phyloP scores from a whole-genome alignment of 352 stramenopile genomes.

The Phytophthora pisi region DNA sequence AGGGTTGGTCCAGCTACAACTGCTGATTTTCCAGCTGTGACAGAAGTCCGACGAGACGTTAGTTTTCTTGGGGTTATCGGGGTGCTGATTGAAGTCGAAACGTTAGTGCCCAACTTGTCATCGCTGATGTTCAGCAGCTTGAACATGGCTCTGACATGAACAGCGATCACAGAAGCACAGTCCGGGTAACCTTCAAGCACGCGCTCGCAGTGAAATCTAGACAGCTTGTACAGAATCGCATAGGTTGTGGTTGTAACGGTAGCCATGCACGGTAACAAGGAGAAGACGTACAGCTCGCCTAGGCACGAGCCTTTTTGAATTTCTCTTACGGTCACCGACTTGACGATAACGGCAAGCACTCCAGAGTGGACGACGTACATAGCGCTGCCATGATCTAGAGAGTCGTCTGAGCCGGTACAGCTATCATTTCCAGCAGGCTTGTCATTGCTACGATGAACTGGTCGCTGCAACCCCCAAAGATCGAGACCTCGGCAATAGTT shows the following conservation, averaged over 20 bases:
- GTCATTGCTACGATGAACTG: constrained; percentile 59
- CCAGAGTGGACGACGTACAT: constrained; percentile 77
- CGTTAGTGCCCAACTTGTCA: neutral
- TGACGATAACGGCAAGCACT: constrained; percentile 46
- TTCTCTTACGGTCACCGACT: constrained; percentile 56
- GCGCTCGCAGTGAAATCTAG: constrained; percentile 52
- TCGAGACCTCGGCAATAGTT: neutral
- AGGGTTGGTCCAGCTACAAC: neutral
- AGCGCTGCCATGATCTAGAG: constrained; percentile 57
- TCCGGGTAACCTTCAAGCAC: constrained; percentile 55
- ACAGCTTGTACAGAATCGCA: constrained; percentile 61
- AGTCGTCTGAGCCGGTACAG: constrained; percentile 52
- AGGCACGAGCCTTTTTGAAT: constrained; percentile 66
- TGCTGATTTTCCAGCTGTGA: constrained; percentile 1
- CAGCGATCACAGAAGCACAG: constrained; percentile 34
- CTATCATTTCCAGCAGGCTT: constrained; percentile 57
- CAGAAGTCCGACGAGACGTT: neutral
- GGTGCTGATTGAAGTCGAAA: neutral
- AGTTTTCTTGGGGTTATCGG: neutral
- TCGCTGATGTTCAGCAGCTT: neutral
- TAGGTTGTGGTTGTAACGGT: constrained; percentile 62
- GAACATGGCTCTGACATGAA: constrained; percentile 11
- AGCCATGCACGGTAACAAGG: constrained; percentile 38
- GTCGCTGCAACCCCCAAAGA: constrained; percentile 18
- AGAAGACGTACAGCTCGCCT: constrained; percentile 50